Conservation (phyloP, 371 early-diverging fungal species). For the Gilbertella persicaria region DNA sequence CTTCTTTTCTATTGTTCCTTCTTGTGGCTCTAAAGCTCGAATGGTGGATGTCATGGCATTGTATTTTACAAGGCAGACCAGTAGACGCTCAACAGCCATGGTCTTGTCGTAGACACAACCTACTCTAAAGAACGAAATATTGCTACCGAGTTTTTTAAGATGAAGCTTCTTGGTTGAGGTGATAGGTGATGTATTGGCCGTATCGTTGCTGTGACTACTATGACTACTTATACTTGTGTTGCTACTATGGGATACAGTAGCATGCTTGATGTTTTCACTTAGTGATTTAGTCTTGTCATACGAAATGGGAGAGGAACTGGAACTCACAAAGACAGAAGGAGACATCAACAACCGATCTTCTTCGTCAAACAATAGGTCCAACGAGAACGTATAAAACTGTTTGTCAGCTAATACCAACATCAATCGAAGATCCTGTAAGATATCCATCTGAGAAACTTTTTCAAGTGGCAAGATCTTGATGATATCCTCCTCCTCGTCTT, state of each 20-base stretch:
- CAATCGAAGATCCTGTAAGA: constrained; percentile 74
- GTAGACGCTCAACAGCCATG: constrained; percentile 53
- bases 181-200: constrained; percentile 40
- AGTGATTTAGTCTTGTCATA: too few species aligned
- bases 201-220: too few species aligned
- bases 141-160: constrained; percentile 70
- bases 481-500: constrained; percentile 30
- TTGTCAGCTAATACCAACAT: constrained; percentile 85
- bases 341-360: not conserved
- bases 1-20: constrained; percentile 47
- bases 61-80: constrained; percentile 78
- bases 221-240: too few species aligned
- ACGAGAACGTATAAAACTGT: constrained; percentile 72
- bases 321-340: not conserved
- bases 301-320: not conserved
- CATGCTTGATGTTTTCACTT: not conserved
- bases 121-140: constrained; percentile 88
- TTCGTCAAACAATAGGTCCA: constrained; percentile 41
- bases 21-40: constrained; percentile 77
- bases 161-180: constrained; percentile 49
- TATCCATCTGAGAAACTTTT: constrained; percentile 83
- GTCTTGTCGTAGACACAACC: constrained; percentile 70
- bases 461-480: constrained; percentile 73
- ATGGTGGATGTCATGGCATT: constrained; percentile 72
- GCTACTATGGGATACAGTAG: not conserved